A percentile compares a stretch with the other conserved stretches of the same genome.
phyloP scores from a whole-genome alignment of 805 yeast genomes.

The Metschnikowia koreensis region DNA sequence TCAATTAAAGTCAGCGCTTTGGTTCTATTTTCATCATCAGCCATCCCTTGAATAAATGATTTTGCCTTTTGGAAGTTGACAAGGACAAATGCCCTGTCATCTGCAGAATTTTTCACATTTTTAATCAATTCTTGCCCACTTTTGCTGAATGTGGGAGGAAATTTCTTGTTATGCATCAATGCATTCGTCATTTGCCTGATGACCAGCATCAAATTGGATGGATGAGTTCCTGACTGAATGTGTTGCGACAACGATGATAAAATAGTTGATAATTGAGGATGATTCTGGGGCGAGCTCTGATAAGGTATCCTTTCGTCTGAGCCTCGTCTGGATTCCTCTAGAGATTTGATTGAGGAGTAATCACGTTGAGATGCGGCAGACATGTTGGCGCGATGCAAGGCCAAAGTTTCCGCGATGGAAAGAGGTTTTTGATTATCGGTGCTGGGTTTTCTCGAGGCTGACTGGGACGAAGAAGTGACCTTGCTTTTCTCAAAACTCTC shows the following conservation, averaged over 20 bases:
- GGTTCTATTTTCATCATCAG: constrained; percentile 12
- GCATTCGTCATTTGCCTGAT: constrained; percentile 40
- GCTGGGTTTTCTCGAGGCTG: background rate
- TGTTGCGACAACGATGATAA: constrained; percentile 32
- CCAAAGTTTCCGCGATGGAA: constrained; percentile 61
- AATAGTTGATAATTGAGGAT: constrained; percentile 35
- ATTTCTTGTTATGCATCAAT: constrained; percentile 19
- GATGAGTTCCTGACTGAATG: constrained; percentile 23
- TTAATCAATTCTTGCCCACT: constrained; percentile 13
- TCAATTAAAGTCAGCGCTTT: constrained; percentile 26
- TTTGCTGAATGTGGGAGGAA: constrained; percentile 11
- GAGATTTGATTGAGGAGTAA: constrained; percentile 27
- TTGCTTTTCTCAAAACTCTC: constrained; percentile 1
- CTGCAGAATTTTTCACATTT: constrained; percentile 18
- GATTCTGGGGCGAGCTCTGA: constrained; percentile 12
- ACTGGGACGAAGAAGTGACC: background rate
- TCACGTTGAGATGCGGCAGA: constrained; percentile 26
- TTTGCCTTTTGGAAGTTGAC: constrained; percentile 33
- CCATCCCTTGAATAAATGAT: constrained; percentile 24
- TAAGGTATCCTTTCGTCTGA: background rate
- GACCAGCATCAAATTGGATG: constrained; percentile 32
- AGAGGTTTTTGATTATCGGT: constrained; percentile 25
- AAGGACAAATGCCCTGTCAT: constrained; percentile 25
- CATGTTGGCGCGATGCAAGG: constrained; percentile 50
- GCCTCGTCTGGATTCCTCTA: constrained; percentile 23